Base-by-base conservation (phyloP, 208 protist species). In the Tritrichomonas foetus region DNA sequence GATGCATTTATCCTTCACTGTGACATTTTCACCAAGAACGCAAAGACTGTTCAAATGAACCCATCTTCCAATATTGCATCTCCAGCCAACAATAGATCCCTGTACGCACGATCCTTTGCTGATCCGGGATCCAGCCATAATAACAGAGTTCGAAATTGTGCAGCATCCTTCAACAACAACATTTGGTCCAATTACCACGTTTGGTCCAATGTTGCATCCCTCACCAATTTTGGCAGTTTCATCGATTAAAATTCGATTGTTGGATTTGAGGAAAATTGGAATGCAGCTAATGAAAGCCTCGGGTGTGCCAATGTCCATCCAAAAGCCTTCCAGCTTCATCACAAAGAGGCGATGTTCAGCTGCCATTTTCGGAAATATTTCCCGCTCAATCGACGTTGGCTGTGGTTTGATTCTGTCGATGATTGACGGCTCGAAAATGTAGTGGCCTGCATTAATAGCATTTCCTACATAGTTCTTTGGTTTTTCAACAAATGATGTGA, bases 231-330 rank as follows among this genome's bases (percentile, higher is more conserved):
- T 97, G 3, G 98, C 98, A 20, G 96, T 97, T 49, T 96, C 95
- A 95, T 99, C 95, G 5, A 93, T 93, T 39, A 94, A 11, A 44
- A 94, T 75, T n/a, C 57, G 66, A 55, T 89, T 78, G 9, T 16
- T 41, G n/a, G 50, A 20, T 57, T 30, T 66, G 9, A 44, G 44
- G 39, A 44, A 69, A 27, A 9, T 82, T 36, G 75, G 61, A 69
- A 55, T 50, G 5, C 64, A 72, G 78, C 98, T 66, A 16, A 94
- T 72, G 5, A 92, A 82, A 95, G 99, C 98, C 41, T 96, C 96
- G 5, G 98, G 98, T 95, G 99, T 97, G 69, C 98, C 98, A 93
- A 99, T 97, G 94, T 99, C 98, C 97, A 98, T 99, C 98, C 98
- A 99, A 95, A 99, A 99, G 49, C 98, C 97, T 61, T 97, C 95